A percentile compares a stretch with the other conserved stretches of the same genome.
phyloP scores from a whole-genome alignment of 148 eudicot genomes.

The Chenopodium quinoa region DNA sequence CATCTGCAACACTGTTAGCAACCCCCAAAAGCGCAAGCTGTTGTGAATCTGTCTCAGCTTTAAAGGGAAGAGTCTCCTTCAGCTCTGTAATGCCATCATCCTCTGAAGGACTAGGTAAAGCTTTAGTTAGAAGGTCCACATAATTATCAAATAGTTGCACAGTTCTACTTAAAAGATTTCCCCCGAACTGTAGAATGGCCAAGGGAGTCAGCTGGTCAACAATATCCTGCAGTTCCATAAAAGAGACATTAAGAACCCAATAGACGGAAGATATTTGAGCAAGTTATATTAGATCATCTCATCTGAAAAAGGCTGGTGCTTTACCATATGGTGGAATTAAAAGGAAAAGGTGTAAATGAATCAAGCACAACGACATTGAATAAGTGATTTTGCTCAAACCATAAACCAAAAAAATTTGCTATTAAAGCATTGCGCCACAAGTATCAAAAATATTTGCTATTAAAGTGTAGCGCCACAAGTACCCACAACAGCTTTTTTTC shows the following conservation, averaged over 20 bases:
- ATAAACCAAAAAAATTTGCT: not conserved
- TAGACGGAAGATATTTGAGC: not conserved
- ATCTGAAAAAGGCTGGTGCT: not conserved
- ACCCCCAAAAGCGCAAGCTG: conserved; percentile 90
- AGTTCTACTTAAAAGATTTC: conserved; percentile 63
- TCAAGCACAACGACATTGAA: not conserved
- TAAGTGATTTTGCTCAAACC: not conserved
- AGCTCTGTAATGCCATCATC: conserved; percentile 81
- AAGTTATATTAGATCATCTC: not conserved
- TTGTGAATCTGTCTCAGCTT: conserved; percentile 92
- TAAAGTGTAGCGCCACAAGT: not conserved
- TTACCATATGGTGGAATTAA: not conserved
- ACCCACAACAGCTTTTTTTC: not conserved
- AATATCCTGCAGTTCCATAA: conserved; percentile 56
- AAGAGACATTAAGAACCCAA: conserved; percentile 12
- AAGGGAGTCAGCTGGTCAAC: conserved; percentile 72
- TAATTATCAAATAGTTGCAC: conserved; percentile 77
- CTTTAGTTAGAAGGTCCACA: conserved; percentile 78
- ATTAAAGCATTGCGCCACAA: not conserved
- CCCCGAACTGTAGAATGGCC: conserved; percentile 78
- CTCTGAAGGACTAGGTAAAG: conserved; percentile 77
- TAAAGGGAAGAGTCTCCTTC: conserved; percentile 70
- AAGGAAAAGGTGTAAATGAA: not conserved
- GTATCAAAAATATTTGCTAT: not conserved
- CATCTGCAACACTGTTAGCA: conserved; percentile 85